Base-by-base conservation (phyloP, 495 filamentous ascomycete species). In the Aspergillus sclerotioniger region DNA sequence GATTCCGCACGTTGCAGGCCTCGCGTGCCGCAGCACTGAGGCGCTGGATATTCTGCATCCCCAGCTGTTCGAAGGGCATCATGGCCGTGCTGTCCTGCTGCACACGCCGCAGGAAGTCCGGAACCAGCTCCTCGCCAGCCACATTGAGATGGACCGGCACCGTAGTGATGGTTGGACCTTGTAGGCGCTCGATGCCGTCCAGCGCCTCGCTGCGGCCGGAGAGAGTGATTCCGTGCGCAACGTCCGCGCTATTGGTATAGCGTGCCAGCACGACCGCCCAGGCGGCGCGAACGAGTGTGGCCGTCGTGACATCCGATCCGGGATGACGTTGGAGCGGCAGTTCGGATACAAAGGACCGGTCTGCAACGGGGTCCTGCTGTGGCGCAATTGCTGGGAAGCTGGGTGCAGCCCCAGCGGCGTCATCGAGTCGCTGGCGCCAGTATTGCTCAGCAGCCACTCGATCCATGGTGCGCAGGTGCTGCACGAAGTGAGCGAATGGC, bases 11-110 rank as follows among this genome's bases (percentile, higher is more conserved):
- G 46, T 81, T 74, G 54, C 82, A 84, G 1, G 83, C 82, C 45
- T 76, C 67, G 31, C 72, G 65, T 2, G 82, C 76, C 28, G 82
- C 81, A 0, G 71, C 50, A 35, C 74, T 77, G 15, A 85, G 61
- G 5, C 66, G 64, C 31, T 50, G 44, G 43, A 89, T 87, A 43
- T 85, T 75, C 61, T 86, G 83, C 41, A 89, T 67, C 5, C 86
- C 86, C 25, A 25, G 25, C 25, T 25, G 25, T 25, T 25, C 25
- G 25, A 25, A 25, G 25, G 25, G 25, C 25, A 25, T 25, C 25
- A 25, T 25, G 25, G 25, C 25, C 25, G 25, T 25, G 25, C 25
- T 25, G 5, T 25, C 25, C 5, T 25, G 25, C 25, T 25, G 25
- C 25, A 25, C 2, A 5, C 25, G 25, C 25, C 25, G 25, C 25